phyloP scores from a whole-genome alignment of 1,284 basidiomycete genomes.

The Singerocomus inundabilis region DNA sequence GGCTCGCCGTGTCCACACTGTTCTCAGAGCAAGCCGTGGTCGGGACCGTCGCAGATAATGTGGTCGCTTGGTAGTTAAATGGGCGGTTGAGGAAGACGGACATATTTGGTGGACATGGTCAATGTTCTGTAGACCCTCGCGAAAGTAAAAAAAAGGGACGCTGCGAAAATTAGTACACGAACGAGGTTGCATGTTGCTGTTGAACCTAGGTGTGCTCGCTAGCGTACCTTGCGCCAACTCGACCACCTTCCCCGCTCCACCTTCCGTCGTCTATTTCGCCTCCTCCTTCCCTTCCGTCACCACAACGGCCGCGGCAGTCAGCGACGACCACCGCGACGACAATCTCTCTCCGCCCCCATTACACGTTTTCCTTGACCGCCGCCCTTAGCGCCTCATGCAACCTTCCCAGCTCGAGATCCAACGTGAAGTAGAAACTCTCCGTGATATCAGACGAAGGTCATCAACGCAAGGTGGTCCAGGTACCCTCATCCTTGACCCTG shows the following conservation, averaged over 20 bases:
- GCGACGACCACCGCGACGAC: constrained; percentile 10
- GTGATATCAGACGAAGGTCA: constrained; percentile 80
- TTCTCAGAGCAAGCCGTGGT: constrained; percentile 2
- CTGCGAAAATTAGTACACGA: constrained; percentile 17
- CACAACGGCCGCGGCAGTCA: not conserved
- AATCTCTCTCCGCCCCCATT: constrained; percentile 5
- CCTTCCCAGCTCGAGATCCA: constrained; percentile 83
- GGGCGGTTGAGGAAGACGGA: constrained; percentile 12
- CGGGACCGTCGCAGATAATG: not conserved
- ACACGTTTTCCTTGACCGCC: constrained; percentile 11
- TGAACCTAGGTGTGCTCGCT: constrained; percentile 7
- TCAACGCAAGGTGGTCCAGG: constrained; percentile 70
- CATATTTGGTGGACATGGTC: constrained; percentile 21
- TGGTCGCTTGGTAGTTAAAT: constrained; percentile 13
- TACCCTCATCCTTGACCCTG: constrained; percentile 80
- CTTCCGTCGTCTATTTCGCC: not conserved
- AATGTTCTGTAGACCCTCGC: constrained; percentile 20
- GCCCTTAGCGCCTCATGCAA: constrained; percentile 44
- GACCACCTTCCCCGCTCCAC: not conserved
- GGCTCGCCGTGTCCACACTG: not conserved
- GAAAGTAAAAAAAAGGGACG: not conserved
- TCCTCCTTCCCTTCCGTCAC: not conserved
- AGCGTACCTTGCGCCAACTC: constrained; percentile 1
- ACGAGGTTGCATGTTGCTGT: not conserved
- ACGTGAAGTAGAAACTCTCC: constrained; percentile 81